Evolutionary conservation across 1,284 basidiomycete genomes (phyloP).

Genomic region (Moesziomyces parantarcticus): DNA sequence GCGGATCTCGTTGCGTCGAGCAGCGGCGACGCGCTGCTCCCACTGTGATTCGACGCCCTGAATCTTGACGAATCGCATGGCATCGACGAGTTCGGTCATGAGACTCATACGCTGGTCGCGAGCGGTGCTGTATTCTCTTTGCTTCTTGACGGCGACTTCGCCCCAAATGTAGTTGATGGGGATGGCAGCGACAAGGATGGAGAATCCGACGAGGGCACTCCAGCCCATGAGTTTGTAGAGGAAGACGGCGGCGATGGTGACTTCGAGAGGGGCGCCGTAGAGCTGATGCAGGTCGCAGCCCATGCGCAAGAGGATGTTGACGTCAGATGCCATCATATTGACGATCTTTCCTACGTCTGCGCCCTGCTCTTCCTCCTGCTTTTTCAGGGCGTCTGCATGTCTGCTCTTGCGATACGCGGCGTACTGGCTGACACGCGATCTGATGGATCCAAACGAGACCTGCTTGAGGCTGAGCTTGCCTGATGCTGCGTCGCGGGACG

Average conservation of each 20-base stretch:
- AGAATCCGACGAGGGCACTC: slow-evolving; percentile 84
- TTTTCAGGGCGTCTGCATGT: slow-evolving; percentile 12
- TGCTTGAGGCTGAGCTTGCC: slow-evolving; percentile 11
- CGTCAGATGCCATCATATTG: slow-evolving; percentile 70
- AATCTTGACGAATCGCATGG: slow-evolving; percentile 82
- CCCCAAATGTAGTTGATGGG: slow-evolving; percentile 79
- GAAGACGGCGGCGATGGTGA: slow-evolving; percentile 74
- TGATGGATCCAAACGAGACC: slow-evolving; percentile 25
- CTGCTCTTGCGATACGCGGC: slow-evolving; percentile 2
- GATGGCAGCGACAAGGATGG: slow-evolving; percentile 79
- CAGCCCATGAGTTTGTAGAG: slow-evolving; percentile 77
- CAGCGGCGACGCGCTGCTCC: slow-evolving; percentile 49
- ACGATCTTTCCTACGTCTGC: slow-evolving; percentile 71
- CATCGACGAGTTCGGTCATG: slow-evolving; percentile 79
- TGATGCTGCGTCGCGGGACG: slow-evolving; percentile 14
- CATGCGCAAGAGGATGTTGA: slow-evolving; percentile 64
- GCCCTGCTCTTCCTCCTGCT: slow-evolving; percentile 29
- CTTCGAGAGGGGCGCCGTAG: slow-evolving; percentile 81
- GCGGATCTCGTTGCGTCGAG: slow-evolving; percentile 62
- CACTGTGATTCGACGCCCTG: slow-evolving; percentile 51
- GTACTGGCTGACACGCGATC: slow-evolving; percentile 7
- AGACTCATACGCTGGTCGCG: slow-evolving; percentile 86
- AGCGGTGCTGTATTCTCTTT: slow-evolving; percentile 77
- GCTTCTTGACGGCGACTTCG: slow-evolving; percentile 77
- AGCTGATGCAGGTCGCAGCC: slow-evolving; percentile 71